Evolutionary conservation across 2,329 filamentous ascomycete genomes (phyloP).

Genomic region (Calonectria crousiana): DNA sequence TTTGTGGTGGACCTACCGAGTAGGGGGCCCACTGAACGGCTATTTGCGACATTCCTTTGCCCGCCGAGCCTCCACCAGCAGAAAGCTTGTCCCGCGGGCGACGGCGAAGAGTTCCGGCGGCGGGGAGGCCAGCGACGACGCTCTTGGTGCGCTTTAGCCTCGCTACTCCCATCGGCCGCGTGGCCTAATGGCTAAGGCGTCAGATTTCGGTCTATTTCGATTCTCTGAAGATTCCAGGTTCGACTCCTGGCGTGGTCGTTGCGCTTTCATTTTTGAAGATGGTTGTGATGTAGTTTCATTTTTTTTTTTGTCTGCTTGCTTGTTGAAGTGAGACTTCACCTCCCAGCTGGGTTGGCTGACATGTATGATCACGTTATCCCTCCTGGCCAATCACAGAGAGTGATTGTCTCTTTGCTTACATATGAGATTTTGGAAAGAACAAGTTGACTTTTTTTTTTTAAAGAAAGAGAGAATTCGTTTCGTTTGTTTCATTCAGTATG

Average conservation of each 20-base stretch:
- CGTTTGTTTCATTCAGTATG: background rate
- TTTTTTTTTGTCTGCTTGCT: background rate
- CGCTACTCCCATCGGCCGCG: slow-evolving; percentile 28
- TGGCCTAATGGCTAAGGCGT: slow-evolving; percentile 43
- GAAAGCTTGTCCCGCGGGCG: background rate
- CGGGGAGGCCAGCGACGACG: background rate
- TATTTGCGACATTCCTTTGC: background rate
- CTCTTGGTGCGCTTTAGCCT: background rate
- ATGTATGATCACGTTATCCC: background rate
- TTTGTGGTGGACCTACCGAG: background rate
- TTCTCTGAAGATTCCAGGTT: slow-evolving; percentile 43
- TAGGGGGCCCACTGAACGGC: background rate
- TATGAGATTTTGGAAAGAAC: background rate
- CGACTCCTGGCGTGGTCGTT: slow-evolving; percentile 42
- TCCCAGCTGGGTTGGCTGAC: background rate
- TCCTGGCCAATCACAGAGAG: background rate
- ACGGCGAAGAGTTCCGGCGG: background rate
- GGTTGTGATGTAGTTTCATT: slow-evolving; percentile 2
- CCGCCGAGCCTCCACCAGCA: background rate
- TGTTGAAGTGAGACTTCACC: background rate
- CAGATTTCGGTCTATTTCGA: slow-evolving; percentile 35
- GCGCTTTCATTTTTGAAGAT: slow-evolving; percentile 18
- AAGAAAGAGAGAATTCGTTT: too few species aligned
- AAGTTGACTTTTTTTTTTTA: background rate
- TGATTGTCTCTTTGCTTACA: background rate